Conservation (phyloP, 78 protist species). For the Mastigamoeba balamuthi region DNA sequence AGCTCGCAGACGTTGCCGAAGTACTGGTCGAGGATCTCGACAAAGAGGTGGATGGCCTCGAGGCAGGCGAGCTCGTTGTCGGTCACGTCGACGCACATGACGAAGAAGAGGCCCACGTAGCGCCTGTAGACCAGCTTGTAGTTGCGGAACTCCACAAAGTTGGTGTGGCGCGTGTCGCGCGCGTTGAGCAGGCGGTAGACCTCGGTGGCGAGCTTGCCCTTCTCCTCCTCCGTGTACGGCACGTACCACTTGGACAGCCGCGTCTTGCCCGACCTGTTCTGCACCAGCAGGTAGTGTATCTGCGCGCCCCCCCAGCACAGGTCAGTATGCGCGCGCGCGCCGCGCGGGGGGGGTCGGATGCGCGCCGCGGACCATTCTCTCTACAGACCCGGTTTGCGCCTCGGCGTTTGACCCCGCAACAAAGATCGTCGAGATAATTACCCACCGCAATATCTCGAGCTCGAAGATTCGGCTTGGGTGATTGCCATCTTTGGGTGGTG, state of each 20-base stretch:
- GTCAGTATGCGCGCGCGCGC: too few relatives aligned
- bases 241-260: conserved; percentile 91
- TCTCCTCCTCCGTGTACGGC: conserved; percentile 89
- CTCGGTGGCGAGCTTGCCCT: conserved; percentile 71
- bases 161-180: conserved; percentile 83
- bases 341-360: too few relatives aligned
- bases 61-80: conserved; percentile 90
- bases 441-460: too few relatives aligned
- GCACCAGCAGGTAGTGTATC: conserved; percentile 93
- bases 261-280: conserved; percentile 97
- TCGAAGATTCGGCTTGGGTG: too few relatives aligned
- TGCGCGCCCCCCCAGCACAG: too few relatives aligned
- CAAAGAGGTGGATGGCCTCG: conserved; percentile 93
- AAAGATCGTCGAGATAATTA: too few relatives aligned
- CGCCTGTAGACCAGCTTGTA: conserved; percentile 85
- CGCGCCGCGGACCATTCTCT: too few relatives aligned
- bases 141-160: conserved; percentile 83
- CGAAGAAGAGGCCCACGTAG: conserved; percentile 93
- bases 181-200: conserved; percentile 75
- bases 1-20: conserved; percentile 96
- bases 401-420: too few relatives aligned
- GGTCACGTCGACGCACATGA: conserved; percentile 75
- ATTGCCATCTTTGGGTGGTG: too few relatives aligned
- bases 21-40: conserved; percentile 86
- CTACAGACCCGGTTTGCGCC: too few relatives aligned